phyloP scores from a whole-genome alignment of 1,284 basidiomycete species.

The Ustilago nuda region DNA sequence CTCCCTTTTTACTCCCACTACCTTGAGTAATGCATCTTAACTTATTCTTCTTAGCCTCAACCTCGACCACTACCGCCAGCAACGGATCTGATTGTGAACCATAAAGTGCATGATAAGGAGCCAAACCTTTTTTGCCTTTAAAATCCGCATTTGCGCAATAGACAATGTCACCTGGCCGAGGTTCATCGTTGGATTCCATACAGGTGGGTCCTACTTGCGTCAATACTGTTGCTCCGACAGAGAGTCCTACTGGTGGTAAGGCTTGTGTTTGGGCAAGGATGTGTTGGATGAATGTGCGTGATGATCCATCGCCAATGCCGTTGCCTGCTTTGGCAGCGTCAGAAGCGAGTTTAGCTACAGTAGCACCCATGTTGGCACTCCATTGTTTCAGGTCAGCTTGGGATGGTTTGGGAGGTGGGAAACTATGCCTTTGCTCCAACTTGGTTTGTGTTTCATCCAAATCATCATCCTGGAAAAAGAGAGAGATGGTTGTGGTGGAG shows the following conservation, averaged over 20 bases:
- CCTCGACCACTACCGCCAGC: constrained; percentile 82
- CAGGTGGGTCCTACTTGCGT: constrained; percentile 77
- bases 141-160: constrained; percentile 81
- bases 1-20: constrained; percentile 69
- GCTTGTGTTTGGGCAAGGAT: constrained; percentile 77
- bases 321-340: constrained; percentile 79
- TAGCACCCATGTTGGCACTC: constrained; percentile 80
- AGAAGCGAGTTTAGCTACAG: constrained; percentile 74
- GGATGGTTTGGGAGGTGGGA: constrained; percentile 48
- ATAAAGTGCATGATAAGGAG: constrained; percentile 77
- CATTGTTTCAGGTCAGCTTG: constrained; percentile 78
- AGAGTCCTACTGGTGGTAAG: constrained; percentile 58
- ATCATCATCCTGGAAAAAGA: constrained; percentile 55
- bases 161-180: constrained; percentile 86
- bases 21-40: constrained; percentile 73
- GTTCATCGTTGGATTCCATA: constrained; percentile 80
- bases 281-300: constrained; percentile 79
- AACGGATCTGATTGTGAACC: constrained; percentile 76
- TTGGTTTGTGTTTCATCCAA: constrained; percentile 48
- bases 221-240: constrained; percentile 41
- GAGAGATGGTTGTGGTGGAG: constrained; percentile 50
- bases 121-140: constrained; percentile 84
- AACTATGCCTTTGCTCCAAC: constrained; percentile 44
- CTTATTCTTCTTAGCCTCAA: constrained; percentile 68
- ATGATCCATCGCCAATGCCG: constrained; percentile 81